phyloP scores from a whole-genome alignment of 2,329 filamentous ascomycete species.

The Rhexocercosporidium sp. region DNA sequence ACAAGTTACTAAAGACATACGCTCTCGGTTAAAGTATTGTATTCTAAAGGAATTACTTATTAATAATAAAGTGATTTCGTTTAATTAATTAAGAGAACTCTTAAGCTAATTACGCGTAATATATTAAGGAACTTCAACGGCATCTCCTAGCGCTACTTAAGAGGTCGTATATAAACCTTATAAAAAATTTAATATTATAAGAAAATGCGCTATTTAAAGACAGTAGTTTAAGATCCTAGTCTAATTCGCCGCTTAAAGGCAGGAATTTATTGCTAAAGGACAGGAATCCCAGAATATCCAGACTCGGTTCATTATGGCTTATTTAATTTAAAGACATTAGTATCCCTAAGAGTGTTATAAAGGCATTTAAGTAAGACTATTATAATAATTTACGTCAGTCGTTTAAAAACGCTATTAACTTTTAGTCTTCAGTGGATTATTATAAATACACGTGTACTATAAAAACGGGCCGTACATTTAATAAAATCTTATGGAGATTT shows the following conservation, averaged over 20 bases:
- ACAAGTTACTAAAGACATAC: background rate
- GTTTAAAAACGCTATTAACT: background rate
- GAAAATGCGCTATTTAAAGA: background rate
- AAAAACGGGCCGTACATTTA: constrained; percentile 17
- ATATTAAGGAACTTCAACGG: background rate
- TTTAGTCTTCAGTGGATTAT: constrained; percentile 14
- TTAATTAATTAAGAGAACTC: background rate
- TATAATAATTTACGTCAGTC: constrained; percentile 14
- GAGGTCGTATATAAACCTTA: background rate
- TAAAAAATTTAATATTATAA: background rate
- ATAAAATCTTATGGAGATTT: constrained; percentile 22
- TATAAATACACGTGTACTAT: constrained; percentile 20
- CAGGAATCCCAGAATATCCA: background rate
- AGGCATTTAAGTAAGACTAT: constrained; percentile 21
- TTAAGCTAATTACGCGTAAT: background rate
- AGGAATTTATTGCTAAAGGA: background rate
- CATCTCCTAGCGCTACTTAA: background rate
- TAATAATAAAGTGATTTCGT: background rate
- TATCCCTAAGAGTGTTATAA: constrained; percentile 20
- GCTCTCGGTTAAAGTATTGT: background rate
- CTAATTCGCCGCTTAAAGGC: background rate
- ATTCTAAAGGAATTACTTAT: background rate
- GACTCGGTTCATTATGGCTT: constrained; percentile 13
- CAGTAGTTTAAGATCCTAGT: background rate
- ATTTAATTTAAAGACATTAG: constrained; percentile 18